Conservation (phyloP, 139 green algal species). For the Volvox africanus region DNA sequence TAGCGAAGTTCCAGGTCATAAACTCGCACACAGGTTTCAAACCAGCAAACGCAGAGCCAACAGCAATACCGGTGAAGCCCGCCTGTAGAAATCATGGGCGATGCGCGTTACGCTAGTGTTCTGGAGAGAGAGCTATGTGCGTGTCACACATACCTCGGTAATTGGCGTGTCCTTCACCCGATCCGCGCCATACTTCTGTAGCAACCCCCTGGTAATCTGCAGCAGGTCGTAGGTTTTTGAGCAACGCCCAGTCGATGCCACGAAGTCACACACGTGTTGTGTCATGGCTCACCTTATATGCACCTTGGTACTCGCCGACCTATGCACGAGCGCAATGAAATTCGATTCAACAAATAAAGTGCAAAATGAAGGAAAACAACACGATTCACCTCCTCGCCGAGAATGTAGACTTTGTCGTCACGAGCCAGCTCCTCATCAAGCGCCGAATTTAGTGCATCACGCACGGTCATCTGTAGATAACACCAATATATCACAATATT, state of each 20-base stretch:
- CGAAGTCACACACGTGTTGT: not conserved
- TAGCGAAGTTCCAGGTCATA: constrained; percentile 99
- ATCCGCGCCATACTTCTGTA: constrained; percentile 96
- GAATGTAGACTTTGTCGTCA: constrained; percentile 95
- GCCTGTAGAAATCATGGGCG: constrained; percentile 67
- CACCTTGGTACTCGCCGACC: constrained; percentile 97
- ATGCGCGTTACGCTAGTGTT: no score
- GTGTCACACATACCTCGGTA: constrained; percentile 86
- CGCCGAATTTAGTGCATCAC: constrained; percentile 97
- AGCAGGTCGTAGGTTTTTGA: not conserved
- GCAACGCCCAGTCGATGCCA: not conserved
- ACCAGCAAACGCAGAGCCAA: constrained; percentile 94
- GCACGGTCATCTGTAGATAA: constrained; percentile 90
- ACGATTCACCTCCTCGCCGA: constrained; percentile 94
- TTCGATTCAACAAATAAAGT: not conserved
- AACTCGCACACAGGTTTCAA: constrained; percentile 97
- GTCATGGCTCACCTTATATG: constrained; percentile 89
- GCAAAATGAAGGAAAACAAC: not conserved
- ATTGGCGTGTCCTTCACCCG: constrained; percentile 98
- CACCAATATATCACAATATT: not conserved
- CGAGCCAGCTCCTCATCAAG: constrained; percentile 97
- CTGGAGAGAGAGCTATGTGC: not conserved
- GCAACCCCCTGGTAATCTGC: constrained; percentile 93
- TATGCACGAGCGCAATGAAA: constrained; percentile 44
- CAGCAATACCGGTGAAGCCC: constrained; percentile 96